A percentile compares a stretch with the other conserved stretches of the same genome.
These are phyloP conservation scores for Schizochytrium sp. DNA, from an alignment of 108 stramenopile species.

Conservation along the genomic window DNA sequence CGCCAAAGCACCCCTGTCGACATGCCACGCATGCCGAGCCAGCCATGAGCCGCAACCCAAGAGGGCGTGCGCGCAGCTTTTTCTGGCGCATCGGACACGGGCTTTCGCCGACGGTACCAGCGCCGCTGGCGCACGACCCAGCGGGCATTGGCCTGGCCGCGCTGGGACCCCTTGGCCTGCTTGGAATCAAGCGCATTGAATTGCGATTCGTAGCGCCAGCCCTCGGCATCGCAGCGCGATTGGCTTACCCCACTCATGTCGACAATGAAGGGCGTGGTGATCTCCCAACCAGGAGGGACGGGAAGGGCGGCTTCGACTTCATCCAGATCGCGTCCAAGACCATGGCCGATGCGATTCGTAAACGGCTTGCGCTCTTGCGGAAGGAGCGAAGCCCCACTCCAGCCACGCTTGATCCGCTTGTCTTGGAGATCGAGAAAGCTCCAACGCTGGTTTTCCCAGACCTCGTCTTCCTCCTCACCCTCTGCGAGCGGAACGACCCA, in stretches of 20 bases:
- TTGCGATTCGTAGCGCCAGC: constrained; percentile 14
- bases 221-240: not conserved
- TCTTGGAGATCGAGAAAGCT: not conserved
- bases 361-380: not conserved
- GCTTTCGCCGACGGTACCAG: not conserved
- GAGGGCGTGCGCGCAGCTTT: not conserved
- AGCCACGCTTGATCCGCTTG: not conserved
- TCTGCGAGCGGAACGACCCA: not conserved
- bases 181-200: constrained; percentile 10
- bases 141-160: not conserved
- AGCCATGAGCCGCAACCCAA: not conserved
- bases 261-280: not conserved
- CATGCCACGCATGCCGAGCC: not conserved
- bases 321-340: not conserved
- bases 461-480: not conserved
- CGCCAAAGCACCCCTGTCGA: not conserved
- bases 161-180: not conserved
- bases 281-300: not conserved
- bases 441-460: constrained; percentile 15
- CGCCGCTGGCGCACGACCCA: constrained; percentile 9
- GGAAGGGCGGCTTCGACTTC: not conserved
- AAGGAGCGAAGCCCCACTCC: not conserved
- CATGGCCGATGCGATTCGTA: not conserved
- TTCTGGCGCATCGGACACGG: not conserved
- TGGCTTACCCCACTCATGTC: not conserved